Conservation (phyloP, 768 basidiomycete genomes). For the Mycena galericulata region DNA sequence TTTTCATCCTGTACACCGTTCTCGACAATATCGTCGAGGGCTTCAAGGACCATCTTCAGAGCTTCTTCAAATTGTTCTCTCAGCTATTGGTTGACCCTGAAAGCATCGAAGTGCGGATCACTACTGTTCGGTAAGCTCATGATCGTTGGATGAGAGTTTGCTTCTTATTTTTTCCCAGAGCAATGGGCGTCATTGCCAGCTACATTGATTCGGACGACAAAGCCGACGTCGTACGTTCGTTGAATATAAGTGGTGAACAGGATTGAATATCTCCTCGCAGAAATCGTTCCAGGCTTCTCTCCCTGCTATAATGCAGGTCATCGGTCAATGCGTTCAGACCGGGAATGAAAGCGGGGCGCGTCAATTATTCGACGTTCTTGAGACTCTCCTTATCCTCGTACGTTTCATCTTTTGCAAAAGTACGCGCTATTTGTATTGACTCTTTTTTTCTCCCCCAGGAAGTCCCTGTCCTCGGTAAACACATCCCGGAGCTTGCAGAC, state of each 20-base stretch:
- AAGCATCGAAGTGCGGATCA: slow-evolving; percentile 90
- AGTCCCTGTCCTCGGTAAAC: slow-evolving; percentile 91
- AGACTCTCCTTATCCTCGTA: slow-evolving; percentile 94
- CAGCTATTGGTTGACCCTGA: slow-evolving; percentile 83
- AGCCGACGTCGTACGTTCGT: slow-evolving; percentile 78
- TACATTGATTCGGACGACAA: slow-evolving; percentile 93
- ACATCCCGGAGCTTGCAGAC: slow-evolving; percentile 86
- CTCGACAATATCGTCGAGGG: slow-evolving; percentile 92
- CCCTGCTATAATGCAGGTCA: slow-evolving; percentile 89
- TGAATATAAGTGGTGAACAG: neutral
- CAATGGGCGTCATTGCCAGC: slow-evolving; percentile 93
- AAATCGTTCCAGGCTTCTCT: slow-evolving; percentile 90
- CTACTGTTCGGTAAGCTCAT: slow-evolving; percentile 76
- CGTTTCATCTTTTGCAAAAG: slow-evolving; percentile 39
- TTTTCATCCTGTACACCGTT: slow-evolving; percentile 90
- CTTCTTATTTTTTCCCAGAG: slow-evolving; percentile 52
- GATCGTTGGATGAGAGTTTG: neutral
- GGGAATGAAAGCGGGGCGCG: slow-evolving; percentile 87
- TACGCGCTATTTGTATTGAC: neutral
- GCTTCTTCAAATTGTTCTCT: slow-evolving; percentile 85
- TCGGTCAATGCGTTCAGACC: slow-evolving; percentile 83
- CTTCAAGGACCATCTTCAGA: slow-evolving; percentile 80
- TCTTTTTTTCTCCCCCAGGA: slow-evolving; percentile 64
- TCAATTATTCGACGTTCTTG: slow-evolving; percentile 94
- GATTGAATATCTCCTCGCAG: slow-evolving; percentile 50